These are phyloP conservation scores for Dictyostelium brefeldianum DNA, from an alignment of 78 protist genomes.

Conservation along the genomic window DNA sequence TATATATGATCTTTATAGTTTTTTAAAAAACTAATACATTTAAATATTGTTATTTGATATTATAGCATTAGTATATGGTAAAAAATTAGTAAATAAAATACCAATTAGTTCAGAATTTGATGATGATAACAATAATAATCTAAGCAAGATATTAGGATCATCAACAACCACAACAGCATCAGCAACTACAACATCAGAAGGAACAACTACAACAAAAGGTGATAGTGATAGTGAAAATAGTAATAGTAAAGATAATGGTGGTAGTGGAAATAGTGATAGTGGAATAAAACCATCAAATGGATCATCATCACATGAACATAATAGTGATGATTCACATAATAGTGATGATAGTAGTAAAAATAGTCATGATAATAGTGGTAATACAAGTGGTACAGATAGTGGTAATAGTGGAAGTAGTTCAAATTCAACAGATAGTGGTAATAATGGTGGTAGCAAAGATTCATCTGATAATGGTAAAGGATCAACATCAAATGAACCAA, in stretches of 20 bases:
- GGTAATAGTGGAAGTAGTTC: neutral
- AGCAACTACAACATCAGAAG: neutral
- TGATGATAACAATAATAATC: neutral
- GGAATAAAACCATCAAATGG: constrained; percentile 1
- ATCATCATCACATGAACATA: constrained; percentile 19
- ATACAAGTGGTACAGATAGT: neutral
- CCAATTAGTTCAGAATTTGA: neutral
- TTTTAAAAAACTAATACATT: neutral
- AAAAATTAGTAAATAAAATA: neutral
- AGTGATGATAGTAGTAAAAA: neutral
- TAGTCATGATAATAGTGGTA: neutral
- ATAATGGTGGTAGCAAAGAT: neutral
- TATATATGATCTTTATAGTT: neutral
- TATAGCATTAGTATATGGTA: constrained; percentile 5
- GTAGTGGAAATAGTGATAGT: neutral
- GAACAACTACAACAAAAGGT: neutral
- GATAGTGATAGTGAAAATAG: constrained; percentile 15
- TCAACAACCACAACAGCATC: neutral
- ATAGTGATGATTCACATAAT: neutral
- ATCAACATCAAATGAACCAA: neutral
- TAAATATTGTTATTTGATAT: no score
- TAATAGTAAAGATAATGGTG: constrained; percentile 1
- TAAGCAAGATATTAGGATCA: neutral
- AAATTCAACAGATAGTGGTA: neutral
- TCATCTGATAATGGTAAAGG: neutral